A percentile compares a stretch with the other conserved stretches of the same genome.
phyloP scores from a whole-genome alignment of 306 rosid genomes.

The Vachellia collinsii region DNA sequence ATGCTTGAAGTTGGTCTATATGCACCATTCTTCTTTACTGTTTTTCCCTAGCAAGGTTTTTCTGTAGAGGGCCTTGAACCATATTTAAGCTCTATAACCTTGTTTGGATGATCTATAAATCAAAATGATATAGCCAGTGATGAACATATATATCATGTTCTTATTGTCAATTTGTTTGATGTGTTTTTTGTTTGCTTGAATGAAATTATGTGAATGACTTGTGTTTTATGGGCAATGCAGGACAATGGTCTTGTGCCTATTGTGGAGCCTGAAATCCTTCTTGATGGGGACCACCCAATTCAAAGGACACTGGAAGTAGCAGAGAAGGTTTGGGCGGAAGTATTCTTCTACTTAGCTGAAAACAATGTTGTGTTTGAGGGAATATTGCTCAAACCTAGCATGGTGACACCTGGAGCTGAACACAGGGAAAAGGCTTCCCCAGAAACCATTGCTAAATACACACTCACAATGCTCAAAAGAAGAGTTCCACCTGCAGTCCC shows the following conservation, averaged over 20 bases:
- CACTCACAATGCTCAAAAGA: conserved; percentile 85
- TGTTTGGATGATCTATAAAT: neutral
- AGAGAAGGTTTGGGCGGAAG: conserved; percentile 98
- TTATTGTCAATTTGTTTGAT: conserved; percentile 16
- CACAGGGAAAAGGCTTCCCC: conserved; percentile 92
- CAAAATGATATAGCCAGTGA: neutral
- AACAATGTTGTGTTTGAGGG: conserved; percentile 95
- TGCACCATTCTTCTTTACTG: neutral
- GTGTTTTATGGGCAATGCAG: conserved; percentile 46
- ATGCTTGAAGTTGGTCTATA: conserved; percentile 16
- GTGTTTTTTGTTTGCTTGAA: conserved; percentile 1
- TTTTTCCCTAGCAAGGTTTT: conserved; percentile 14
- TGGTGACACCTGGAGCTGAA: conserved; percentile 99
- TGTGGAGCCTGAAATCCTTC: conserved; percentile 99
- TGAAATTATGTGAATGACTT: neutral
- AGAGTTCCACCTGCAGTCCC: conserved; percentile 99
- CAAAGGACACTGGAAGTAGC: conserved; percentile 97
- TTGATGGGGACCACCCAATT: conserved; percentile 96
- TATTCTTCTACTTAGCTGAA: conserved; percentile 91
- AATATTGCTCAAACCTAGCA: conserved; percentile 98
- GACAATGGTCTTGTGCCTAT: conserved; percentile 98
- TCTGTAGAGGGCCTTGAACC: neutral
- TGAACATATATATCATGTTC: neutral
- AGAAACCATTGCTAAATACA: conserved; percentile 80
- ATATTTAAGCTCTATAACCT: neutral